Evolutionary conservation across 371 early-diverging fungal species (phyloP), one percentile per base, ranked within the genome.

Genomic region (Mortierella sp.): DNA sequence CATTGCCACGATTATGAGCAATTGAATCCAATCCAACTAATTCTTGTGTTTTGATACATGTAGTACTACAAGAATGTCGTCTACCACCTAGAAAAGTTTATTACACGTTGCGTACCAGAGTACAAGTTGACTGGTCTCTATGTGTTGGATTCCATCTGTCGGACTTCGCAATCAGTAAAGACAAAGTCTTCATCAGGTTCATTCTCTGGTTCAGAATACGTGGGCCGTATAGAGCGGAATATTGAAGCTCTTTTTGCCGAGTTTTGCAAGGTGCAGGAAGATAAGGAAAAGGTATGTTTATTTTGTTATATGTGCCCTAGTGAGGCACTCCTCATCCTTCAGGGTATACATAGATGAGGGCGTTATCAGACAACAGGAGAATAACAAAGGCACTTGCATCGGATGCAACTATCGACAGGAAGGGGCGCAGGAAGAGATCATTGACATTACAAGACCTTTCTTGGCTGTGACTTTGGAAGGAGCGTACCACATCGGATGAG

Each of bases 31-130:
- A 7, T 17, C n/a, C 45, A 45, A 0, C 2, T n/a, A 45, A 17
- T 45, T 19, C 45, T 45, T 12, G 17, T 19, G 10, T 10, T 10
- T 45, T n/a, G n/a, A 45, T 45, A 45, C 15, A 45, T 45, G 8
- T 72, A 90, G 89, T 78, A 84, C 68, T 90, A 89, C 88, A 90
- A 89, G 72, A 82, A 87, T 28, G 76, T 89, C 22, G 90, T 89
- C 34, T 83, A 87, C 66, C 66, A 75, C 55, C 71, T 89, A 64
- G 89, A 90, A 72, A 86, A 86, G 77, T 89, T 90, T 63, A 82
- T 89, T 45, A 84, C 83, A 26, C 87, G 86, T 45, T 87, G 91
- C 68, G 72, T 85, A 23, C 82, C 87, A 2, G 90, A 90, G 60
- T 86, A 85, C 83, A 89, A 89, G 61, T 79, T 90, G 56, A 86